Conservation (phyloP, 495 filamentous ascomycete genomes). For the Penicillium ucsense region DNA sequence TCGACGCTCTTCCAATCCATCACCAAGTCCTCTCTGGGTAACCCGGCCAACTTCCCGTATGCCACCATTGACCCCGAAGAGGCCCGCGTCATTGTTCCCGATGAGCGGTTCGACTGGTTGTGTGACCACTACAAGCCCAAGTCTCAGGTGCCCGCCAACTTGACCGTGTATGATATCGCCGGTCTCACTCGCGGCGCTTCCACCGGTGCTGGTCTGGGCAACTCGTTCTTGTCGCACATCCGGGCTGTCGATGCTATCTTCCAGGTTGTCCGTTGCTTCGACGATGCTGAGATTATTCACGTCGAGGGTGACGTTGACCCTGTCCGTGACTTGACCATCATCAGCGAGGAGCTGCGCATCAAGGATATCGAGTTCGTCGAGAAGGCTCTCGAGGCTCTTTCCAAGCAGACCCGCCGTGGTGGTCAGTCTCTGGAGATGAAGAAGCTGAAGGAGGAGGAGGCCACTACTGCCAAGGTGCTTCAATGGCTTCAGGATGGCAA, state of each 20-base stretch:
- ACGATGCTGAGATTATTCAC: conserved; percentile 99
- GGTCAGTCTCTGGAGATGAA: conserved; percentile 98
- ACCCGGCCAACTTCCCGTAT: conserved; percentile 99
- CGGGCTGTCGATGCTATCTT: conserved; percentile 99
- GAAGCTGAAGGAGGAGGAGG: conserved; percentile 91
- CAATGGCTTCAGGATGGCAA: conserved; percentile 75
- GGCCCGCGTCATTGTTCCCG: conserved; percentile 93
- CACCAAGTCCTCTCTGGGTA: conserved; percentile 94
- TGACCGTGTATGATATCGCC: conserved; percentile 99
- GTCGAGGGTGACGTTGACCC: conserved; percentile 98
- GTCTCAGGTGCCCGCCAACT: conserved; percentile 87
- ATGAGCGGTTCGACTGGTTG: conserved; percentile 93
- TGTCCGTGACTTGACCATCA: conserved; percentile 86
- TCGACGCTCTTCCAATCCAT: conserved; percentile 99
- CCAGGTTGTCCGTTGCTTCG: conserved; percentile 97
- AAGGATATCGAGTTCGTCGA: conserved; percentile 99
- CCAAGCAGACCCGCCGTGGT: conserved; percentile 88
- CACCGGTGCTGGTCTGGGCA: conserved; percentile 94
- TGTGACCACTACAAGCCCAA: conserved; percentile 95
- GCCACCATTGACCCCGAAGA: conserved; percentile 99
- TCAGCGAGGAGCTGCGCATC: conserved; percentile 89
- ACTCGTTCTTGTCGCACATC: conserved; percentile 97
- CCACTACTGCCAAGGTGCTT: conserved; percentile 80
- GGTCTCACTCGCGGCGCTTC: conserved; percentile 94
- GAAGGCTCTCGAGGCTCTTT: conserved; percentile 79